Evolutionary conservation across 1,284 basidiomycete genomes (phyloP), one percentile per base, ranked within the genome.

Genomic region (Leccinum solheimii): DNA sequence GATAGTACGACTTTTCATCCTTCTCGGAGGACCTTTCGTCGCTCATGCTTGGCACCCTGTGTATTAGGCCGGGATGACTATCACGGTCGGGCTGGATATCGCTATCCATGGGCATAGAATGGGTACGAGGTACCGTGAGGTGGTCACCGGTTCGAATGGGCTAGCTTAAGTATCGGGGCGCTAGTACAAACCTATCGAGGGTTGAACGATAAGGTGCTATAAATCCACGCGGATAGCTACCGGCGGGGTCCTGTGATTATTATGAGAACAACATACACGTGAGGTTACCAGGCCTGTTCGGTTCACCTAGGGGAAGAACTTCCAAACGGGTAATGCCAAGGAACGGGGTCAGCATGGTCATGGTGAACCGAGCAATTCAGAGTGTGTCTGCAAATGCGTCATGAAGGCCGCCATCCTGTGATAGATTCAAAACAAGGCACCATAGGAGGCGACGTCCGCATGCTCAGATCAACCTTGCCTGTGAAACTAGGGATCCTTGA

Each of bases 21-120:
- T 61, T 62, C 43, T 61, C 67, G 6, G 62, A 60, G 52, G 70
- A 65, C 66, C 77, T 77, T 63, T 79, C 75, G 56, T 77, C 69
- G 16, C 62, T 60, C n/a, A 56, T 38, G 13, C 68, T 64, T 19
- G 61, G 43, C 19, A 11, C 9, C n/a, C 40, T 19, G 40, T 10
- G 40, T n/a, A 19, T 19, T 3, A 43, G 6, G 40, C 40, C 40
- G 5, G 8, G n/a, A 43, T 43, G 40, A 19, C 38, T n/a, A 9
- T 40, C 45, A 11, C 16, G 9, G 9, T 40, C 45, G 45, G 45
- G 45, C 21, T 49, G 48, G 48, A 43, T 43, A 43, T 43, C n/a
- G 19, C 48, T 6, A 45, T 56, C 38, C 63, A 68, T 68, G 56
- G 52, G 23, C 43, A 32, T 10, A 7, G 55, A 53, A 32, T 11